A percentile compares a stretch with the other conserved stretches of the same genome.
Conservation (phyloP, 106 monocot species). For the Apostasia shenzhenica region DNA sequence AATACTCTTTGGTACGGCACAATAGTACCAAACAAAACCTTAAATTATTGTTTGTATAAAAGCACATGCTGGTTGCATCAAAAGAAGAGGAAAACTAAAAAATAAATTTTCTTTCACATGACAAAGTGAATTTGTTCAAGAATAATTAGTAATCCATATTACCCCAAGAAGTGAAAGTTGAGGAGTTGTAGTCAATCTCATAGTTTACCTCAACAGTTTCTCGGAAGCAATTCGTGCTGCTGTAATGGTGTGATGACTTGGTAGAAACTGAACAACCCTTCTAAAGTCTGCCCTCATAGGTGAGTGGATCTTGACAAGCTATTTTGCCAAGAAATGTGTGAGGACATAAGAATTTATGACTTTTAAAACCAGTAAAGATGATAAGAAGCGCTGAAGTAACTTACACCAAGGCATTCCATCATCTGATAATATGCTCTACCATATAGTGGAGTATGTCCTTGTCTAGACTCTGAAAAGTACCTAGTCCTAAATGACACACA, state of each 20-base stretch:
- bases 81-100: no score
- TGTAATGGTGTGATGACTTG: conserved; percentile 43
- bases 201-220: conserved; percentile 65
- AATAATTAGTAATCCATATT: no score
- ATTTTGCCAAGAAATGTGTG: background rate
- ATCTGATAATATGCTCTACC: conserved; percentile 98
- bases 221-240: conserved; percentile 85
- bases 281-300: conserved; percentile 69
- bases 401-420: conserved; percentile 97
- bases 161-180: no score
- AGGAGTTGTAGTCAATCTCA: background rate
- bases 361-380: conserved; percentile 3
- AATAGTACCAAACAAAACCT: no score
- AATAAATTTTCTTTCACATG: no score
- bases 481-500: conserved; percentile 64
- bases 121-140: no score
- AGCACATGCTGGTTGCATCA: no score
- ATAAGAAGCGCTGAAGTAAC: conserved; percentile 1
- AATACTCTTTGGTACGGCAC: no score
- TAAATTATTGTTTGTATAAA: no score
- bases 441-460: conserved; percentile 92
- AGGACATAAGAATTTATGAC: background rate
- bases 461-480: conserved; percentile 94
- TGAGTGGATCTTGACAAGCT: conserved; percentile 97
- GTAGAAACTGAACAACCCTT: conserved; percentile 55